A percentile compares a stretch with the other conserved stretches of the same genome.
Conservation (phyloP, 2,329 filamentous ascomycete genomes). For the Mycosphaerella sp. region DNA sequence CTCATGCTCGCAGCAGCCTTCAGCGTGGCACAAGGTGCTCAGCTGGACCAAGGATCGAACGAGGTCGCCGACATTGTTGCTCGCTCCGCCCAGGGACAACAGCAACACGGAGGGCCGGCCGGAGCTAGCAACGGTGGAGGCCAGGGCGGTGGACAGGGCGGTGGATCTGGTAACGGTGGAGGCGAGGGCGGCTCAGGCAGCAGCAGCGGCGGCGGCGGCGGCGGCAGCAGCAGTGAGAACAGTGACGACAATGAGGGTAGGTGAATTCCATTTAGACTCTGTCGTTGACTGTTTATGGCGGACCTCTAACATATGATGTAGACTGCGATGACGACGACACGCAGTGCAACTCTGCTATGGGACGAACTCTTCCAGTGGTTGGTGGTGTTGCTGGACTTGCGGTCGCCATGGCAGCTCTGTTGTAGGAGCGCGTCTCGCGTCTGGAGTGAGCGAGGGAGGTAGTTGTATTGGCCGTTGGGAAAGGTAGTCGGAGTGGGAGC, state of each 20-base stretch:
- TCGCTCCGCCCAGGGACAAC: neutral
- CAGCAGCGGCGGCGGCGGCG: neutral
- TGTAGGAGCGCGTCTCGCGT: neutral
- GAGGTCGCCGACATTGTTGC: neutral
- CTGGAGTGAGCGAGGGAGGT: neutral
- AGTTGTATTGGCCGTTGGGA: neutral
- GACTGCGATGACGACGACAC: slow-evolving; percentile 4
- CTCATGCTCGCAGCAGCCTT: slow-evolving; percentile 9
- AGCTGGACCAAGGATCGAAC: slow-evolving; percentile 7
- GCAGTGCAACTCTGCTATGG: slow-evolving; percentile 5
- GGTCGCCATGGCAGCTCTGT: slow-evolving; percentile 7
- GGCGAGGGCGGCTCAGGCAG: neutral
- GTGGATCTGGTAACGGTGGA: neutral
- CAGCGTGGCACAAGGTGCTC: slow-evolving; percentile 7
- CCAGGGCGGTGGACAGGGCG: neutral
- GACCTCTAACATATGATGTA: neutral
- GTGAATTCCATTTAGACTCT: neutral
- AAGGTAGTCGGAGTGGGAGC: too few relatives aligned
- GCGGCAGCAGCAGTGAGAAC: neutral
- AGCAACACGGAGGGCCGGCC: neutral
- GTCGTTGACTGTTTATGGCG: neutral
- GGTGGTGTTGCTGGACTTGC: slow-evolving; percentile 9
- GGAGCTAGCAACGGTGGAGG: neutral
- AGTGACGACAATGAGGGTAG: neutral
- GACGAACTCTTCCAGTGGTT: slow-evolving; percentile 4